Base-by-base conservation (phyloP, 176 grass and related monocot genomes). In the Echinochloa phyllopogon region DNA sequence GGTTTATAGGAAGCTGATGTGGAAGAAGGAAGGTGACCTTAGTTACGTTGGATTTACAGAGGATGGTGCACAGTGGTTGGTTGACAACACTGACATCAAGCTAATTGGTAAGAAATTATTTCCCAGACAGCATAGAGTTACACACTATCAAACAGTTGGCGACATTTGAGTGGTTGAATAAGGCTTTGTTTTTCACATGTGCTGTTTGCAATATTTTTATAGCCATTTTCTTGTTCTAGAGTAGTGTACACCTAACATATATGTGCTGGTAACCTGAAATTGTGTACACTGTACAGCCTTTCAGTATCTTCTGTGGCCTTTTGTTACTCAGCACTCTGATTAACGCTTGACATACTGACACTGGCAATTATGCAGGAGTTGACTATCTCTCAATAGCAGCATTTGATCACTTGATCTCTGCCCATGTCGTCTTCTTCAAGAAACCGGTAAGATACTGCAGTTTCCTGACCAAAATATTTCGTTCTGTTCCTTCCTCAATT, bases 1-100 rank as follows among this genome's bases (percentile, higher is more conserved):
- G 40, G 67, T 77, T 83, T 83, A 37, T 55, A 98, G 96, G 80
- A 83, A 91, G 37, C 82, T 98, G 61, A 98, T 98, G 95, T 98
- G 76, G 90, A 89, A 91, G 49, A 92, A 84, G 70, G 88, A 63
- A 82, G 88, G 74, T 78, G 92, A 98, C 79, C 14, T 79, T 36
- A 95, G 91, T 79, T 98, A 87, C 65, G 85, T 90, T 69, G 93
- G 93, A 45, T 98, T 94, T 73, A 93, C 84, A 44, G 90, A 91
- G 67, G 91, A 98, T 87, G 96, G 91, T 47, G 87, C 93, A 1
- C 91, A 83, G 59, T 98, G 93, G 96, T 89, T 94, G 69, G 95
- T 94, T 10, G 95, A 98, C 76, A 94, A 94, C 78, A 98, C 95
- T 10, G 95, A 98, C 42, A 94, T 98, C 59, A 94, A 98, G 76